Conservation (phyloP, 805 yeast genomes). For the Lachancea waltii region DNA sequence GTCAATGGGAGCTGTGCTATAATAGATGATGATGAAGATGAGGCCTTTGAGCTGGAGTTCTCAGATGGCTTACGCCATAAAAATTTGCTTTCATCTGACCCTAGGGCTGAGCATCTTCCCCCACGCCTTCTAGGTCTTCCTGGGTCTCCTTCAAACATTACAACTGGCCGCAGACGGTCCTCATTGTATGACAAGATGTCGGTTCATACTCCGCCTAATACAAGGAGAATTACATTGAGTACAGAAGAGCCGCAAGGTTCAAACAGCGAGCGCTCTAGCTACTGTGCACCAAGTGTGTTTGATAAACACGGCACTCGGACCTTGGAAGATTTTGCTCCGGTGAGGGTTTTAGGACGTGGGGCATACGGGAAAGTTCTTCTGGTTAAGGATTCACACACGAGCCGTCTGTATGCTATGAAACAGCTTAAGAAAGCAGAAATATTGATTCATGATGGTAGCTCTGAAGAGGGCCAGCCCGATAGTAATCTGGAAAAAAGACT, state of each 20-base stretch:
- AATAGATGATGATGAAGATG: constrained; percentile 9
- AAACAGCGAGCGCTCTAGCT: neutral
- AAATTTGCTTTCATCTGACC: constrained; percentile 9
- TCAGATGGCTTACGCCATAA: constrained; percentile 10
- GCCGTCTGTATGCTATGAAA: constrained; percentile 75
- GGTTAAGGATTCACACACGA: constrained; percentile 58
- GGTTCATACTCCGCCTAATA: constrained; percentile 24
- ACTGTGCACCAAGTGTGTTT: constrained; percentile 1
- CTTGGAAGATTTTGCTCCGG: constrained; percentile 57
- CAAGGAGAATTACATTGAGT: constrained; percentile 22
- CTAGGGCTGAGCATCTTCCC: neutral
- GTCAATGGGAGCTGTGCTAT: constrained; percentile 14
- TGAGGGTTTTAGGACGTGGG: constrained; percentile 78
- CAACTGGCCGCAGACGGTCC: constrained; percentile 24
- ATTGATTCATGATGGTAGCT: constrained; percentile 38
- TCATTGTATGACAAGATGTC: constrained; percentile 28
- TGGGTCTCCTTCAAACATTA: neutral
- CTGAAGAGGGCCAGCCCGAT: constrained; percentile 13
- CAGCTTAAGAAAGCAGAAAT: constrained; percentile 79
- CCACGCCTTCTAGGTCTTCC: neutral
- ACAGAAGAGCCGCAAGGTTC: constrained; percentile 6
- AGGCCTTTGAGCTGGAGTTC: constrained; percentile 1
- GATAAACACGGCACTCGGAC: constrained; percentile 16
- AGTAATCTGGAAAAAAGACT: constrained; percentile 39
- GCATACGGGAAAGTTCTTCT: constrained; percentile 83